Evolutionary conservation across 495 filamentous ascomycete species (phyloP), one percentile per base, ranked within the genome.

Genomic region (Aspergillus asperescens): DNA sequence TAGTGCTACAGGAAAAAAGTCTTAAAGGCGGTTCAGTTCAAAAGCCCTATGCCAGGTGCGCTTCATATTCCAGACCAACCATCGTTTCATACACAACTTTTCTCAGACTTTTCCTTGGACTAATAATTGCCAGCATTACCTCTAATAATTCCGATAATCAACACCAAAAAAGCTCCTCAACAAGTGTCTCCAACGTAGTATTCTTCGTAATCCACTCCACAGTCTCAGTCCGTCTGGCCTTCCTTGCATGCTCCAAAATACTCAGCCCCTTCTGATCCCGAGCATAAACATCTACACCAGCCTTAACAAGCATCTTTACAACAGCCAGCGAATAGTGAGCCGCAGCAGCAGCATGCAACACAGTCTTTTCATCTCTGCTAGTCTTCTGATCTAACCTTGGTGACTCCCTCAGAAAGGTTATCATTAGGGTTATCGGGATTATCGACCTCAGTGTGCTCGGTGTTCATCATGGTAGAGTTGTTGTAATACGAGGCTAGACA

Each of bases 391-490:
- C 23, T 23, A 43, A 43, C 41, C 22, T 16, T 3, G 41, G 41
- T 13, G 13, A 43, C 24, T 8, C 23, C 41, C 6, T 19, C 23
- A 28, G 13, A 1, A 28, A 28, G 27, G 27, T 29, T 10, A 29
- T 29, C 27, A 10, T 29, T 29, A 29, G 27, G 27, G 10, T 29
- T 29, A 29, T 29, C 27, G 27, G 27, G 27, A 29, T 29, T 29
- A 10, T 29, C 10, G 53, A 18, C 62, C 42, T 35, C 16, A n/a
- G 54, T 67, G 56, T 39, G 53, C 31, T 22, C 58, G 48, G 37
- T 67, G 65, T 39, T 67, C 57, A 48, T 62, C 63, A 2, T 54
- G 40, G 29, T n/a, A n/a, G n/a, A 65, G 40, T 29, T 54, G 27
- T 20, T 22, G 28, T 27, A 28, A n/a, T 29, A 10, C 27, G 27